A percentile compares a stretch with the other conserved stretches of the same genome.
Conservation (phyloP, 2,329 filamentous ascomycete genomes). For the Penicillium sumatraense region DNA sequence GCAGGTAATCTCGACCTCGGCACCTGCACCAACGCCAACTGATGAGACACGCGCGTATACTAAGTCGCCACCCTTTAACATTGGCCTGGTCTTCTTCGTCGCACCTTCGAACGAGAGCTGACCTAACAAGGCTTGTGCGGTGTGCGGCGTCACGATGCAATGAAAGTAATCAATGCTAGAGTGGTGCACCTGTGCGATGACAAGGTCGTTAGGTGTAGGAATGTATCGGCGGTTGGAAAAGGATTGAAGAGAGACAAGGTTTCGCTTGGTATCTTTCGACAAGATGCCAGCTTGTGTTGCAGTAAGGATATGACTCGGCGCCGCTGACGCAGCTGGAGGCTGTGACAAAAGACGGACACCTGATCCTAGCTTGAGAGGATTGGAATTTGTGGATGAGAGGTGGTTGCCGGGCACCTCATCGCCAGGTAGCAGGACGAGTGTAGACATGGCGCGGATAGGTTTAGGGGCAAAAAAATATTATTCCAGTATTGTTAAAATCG, state of each 20-base stretch:
- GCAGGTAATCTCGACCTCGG: constrained; percentile 90
- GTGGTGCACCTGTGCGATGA: constrained; percentile 84
- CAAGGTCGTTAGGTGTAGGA: constrained; percentile 78
- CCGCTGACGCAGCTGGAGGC: constrained; percentile 67
- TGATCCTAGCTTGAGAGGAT: constrained; percentile 78
- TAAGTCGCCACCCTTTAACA: constrained; percentile 73
- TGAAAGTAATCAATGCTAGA: constrained; percentile 77
- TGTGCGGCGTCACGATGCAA: constrained; percentile 72
- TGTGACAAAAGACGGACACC: constrained; percentile 81
- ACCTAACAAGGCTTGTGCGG: constrained; percentile 70
- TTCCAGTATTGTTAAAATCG: neutral
- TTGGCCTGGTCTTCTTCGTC: constrained; percentile 86
- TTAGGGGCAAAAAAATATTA: neutral
- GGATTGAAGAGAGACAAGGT: constrained; percentile 40
- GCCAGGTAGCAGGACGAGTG: constrained; percentile 78
- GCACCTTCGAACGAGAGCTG: constrained; percentile 93
- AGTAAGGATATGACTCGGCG: constrained; percentile 47
- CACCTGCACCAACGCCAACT: constrained; percentile 78
- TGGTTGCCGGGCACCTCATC: constrained; percentile 69
- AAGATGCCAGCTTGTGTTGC: constrained; percentile 42
- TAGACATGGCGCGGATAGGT: constrained; percentile 53
- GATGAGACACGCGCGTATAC: constrained; percentile 86
- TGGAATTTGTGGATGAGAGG: constrained; percentile 69
- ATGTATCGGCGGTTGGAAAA: constrained; percentile 66
- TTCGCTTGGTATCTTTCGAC: constrained; percentile 46